A percentile compares a stretch with the other conserved stretches of the same genome.
Conservation (phyloP, 805 yeast species). For the Pichia eremophila region DNA sequence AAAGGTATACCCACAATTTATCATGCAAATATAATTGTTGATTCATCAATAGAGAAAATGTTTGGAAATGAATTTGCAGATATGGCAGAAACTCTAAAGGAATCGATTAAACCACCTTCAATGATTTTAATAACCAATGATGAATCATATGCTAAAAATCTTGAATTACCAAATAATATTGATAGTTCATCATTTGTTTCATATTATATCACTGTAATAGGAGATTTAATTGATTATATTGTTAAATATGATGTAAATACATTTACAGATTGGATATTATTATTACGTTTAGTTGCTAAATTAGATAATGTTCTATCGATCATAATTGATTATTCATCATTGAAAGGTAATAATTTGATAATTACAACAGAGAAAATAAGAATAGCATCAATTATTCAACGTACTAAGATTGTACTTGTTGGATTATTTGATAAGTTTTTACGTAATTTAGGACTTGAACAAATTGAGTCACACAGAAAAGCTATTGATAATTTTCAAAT, state of each 20-base stretch:
- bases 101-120: neutral
- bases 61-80: neutral
- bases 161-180: conserved; percentile 5
- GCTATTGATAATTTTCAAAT: conserved; percentile 14
- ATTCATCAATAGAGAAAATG: neutral
- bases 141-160: neutral
- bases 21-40: conserved; percentile 16
- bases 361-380: conserved; percentile 27
- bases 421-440: conserved; percentile 22
- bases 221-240: conserved; percentile 56
- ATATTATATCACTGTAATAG: conserved; percentile 53
- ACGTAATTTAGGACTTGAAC: conserved; percentile 5
- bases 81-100: neutral
- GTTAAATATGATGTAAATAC: conserved; percentile 27
- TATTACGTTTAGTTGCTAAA: conserved; percentile 17
- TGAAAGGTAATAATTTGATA: conserved; percentile 6
- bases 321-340: conserved; percentile 20
- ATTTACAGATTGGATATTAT: conserved; percentile 16
- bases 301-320: conserved; percentile 25
- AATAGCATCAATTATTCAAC: conserved; percentile 23
- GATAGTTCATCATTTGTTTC: conserved; percentile 42
- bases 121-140: neutral
- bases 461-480: conserved; percentile 3
- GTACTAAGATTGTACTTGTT: conserved; percentile 23
- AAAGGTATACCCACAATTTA: conserved; percentile 21